Evolutionary conservation across 2,329 filamentous ascomycete genomes (phyloP), one percentile per base, ranked within the genome.

Genomic region (Cladorrhinum sp.): DNA sequence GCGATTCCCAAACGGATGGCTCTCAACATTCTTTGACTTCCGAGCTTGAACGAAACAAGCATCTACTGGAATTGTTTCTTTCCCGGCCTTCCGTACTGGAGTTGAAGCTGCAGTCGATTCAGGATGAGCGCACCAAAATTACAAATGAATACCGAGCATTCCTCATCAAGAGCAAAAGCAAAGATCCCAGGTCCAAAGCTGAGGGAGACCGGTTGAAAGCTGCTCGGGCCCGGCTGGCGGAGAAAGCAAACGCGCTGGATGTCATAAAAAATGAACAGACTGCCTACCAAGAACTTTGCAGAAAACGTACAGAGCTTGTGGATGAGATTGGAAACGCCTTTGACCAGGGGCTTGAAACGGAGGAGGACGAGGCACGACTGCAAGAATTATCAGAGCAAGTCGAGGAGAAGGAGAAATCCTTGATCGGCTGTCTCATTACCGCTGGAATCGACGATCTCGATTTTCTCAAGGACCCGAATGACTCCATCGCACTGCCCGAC

Each of bases 291-390:
- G 67, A 72, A 2, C 70, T 85, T 12, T 72, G 72, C 45, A 70
- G 71, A 16, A 76, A 79, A 62, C 76, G 77, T 50, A 78, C 85
- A 60, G 68, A 73, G 5, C 69, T 85, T 22, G 74, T 81, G 0
- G 70, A 77, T 51, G 73, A 76, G 55, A 78, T 85, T 53, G 75
- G 76, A 2, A 73, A 80, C 59, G 79, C 79, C 0, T 86, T 84
- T 62, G 77, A 76, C 13, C 76, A 81, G 9, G 78, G 78, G 23
- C 68, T 79, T 13, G 78, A 85, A 52, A 85, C 79, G 1, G 77
- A 80, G 2, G 78, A 80, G 9, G 80, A 83, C 22, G 82, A 85
- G 65, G 67, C 70, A 32, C 76, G 74, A 45, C 71, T 85, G 8
- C 81, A 84, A 60, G 74, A 79, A 36, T 67, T 85, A 38, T 76